phyloP scores from a whole-genome alignment of 805 yeast genomes.

The Torulaspora gathmanii region DNA sequence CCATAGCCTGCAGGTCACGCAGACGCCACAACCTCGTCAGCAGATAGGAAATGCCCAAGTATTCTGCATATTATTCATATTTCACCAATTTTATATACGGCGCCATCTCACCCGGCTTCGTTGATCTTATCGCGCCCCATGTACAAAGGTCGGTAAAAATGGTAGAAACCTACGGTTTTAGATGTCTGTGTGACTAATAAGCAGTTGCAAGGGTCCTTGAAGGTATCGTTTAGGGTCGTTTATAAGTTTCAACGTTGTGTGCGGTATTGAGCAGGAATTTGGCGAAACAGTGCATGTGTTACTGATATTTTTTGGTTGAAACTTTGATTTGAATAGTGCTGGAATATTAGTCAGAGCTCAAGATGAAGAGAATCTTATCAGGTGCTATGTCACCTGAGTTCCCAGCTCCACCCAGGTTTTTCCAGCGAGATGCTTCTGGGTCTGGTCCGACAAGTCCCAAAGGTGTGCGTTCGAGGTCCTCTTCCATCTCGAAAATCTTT shows the following conservation, averaged over 20 bases:
- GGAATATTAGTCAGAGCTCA: constrained; percentile 1
- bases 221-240: background rate
- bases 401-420: constrained; percentile 28
- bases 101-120: constrained; percentile 4
- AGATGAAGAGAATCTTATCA: constrained; percentile 30
- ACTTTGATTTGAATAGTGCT: background rate
- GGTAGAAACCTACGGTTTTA: background rate
- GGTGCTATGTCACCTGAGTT: constrained; percentile 27
- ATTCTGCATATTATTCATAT: background rate
- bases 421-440: constrained; percentile 15
- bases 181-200: background rate
- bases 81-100: background rate
- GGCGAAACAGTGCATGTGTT: constrained; percentile 1
- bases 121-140: background rate
- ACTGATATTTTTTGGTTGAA: background rate
- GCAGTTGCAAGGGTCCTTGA: background rate
- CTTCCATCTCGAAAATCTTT: constrained; percentile 22
- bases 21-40: background rate
- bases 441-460: constrained; percentile 14
- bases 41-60: background rate
- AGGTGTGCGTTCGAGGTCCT: constrained; percentile 19
- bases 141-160: background rate
- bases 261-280: background rate
- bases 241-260: background rate
- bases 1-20: constrained; percentile 6